These are phyloP conservation scores for Claviceps arundinis DNA, from an alignment of 2,329 filamentous ascomycete genomes.

Conservation along the genomic window DNA sequence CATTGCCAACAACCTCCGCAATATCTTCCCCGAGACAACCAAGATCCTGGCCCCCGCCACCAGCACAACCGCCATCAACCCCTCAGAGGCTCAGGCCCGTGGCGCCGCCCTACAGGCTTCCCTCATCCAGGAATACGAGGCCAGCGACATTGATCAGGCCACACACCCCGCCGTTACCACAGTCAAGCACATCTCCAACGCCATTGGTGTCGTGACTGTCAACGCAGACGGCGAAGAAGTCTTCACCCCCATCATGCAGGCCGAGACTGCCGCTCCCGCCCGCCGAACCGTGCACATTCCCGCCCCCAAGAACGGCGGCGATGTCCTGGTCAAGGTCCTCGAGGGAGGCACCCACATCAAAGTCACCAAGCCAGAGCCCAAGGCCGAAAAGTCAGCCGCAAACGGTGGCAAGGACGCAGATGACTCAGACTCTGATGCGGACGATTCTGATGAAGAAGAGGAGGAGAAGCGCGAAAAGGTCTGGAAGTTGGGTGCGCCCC, in stretches of 20 bases:
- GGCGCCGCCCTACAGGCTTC: conserved; percentile 93
- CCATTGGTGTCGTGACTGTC: conserved; percentile 71
- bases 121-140: conserved; percentile 87
- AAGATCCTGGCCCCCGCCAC: conserved; percentile 74
- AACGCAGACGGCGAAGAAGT: conserved; percentile 46
- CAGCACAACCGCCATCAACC: conserved; percentile 68
- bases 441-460: conserved; percentile 57
- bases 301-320: conserved; percentile 67
- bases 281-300: conserved; percentile 70
- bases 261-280: conserved; percentile 82
- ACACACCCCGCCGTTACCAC: conserved; percentile 92
- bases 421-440: conserved; percentile 43
- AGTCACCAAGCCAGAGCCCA: conserved; percentile 75
- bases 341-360: conserved; percentile 89
- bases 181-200: conserved; percentile 76
- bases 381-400: conserved; percentile 57
- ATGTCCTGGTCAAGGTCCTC: conserved; percentile 76
- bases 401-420: conserved; percentile 46
- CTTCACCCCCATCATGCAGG: conserved; percentile 69
- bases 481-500: conserved; percentile 72
- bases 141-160: conserved; percentile 86
- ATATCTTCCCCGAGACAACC: conserved; percentile 71
- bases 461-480: conserved; percentile 82
- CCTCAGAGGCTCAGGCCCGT: conserved; percentile 75
- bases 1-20: conserved; percentile 67